These are phyloP conservation scores for Psidium guajava DNA, from an alignment of 345 rosid genomes.

Conservation along the genomic window DNA sequence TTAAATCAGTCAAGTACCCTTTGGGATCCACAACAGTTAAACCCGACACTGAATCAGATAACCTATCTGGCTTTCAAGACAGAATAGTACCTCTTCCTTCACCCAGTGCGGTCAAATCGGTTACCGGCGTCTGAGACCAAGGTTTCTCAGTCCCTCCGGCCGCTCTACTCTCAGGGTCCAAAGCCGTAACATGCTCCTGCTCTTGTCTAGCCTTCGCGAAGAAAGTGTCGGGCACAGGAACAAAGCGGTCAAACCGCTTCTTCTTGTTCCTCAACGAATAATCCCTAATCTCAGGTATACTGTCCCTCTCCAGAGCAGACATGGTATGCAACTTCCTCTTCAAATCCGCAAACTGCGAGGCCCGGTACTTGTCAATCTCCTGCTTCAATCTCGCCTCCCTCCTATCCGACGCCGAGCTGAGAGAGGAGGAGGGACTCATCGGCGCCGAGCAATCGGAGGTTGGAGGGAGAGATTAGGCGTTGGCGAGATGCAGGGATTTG, in stretches of 20 bases:
- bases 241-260: constrained; percentile 86
- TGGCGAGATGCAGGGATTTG: constrained; percentile 32
- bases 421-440: constrained; percentile 29
- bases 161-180: constrained; percentile 79
- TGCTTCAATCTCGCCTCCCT: constrained; percentile 77
- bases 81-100: constrained; percentile 93
- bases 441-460: background rate
- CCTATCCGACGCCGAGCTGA: constrained; percentile 36
- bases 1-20: constrained; percentile 80
- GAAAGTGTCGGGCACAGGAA: constrained; percentile 78
- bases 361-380: constrained; percentile 84
- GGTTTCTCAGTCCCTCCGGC: constrained; percentile 87
- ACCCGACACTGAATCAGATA: constrained; percentile 80
- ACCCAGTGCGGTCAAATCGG: constrained; percentile 88
- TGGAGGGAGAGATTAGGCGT: constrained; percentile 20
- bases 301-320: constrained; percentile 77
- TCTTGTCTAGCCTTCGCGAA: constrained; percentile 94
- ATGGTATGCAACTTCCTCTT: constrained; percentile 67
- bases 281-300: constrained; percentile 86
- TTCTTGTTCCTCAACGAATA: constrained; percentile 78
- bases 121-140: constrained; percentile 76
- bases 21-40: constrained; percentile 90
- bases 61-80: constrained; percentile 78
- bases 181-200: constrained; percentile 76
- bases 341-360: constrained; percentile 85